Evolutionary conservation across 805 yeast genomes (phyloP).

Genomic region (Candida coquimbonensis): DNA sequence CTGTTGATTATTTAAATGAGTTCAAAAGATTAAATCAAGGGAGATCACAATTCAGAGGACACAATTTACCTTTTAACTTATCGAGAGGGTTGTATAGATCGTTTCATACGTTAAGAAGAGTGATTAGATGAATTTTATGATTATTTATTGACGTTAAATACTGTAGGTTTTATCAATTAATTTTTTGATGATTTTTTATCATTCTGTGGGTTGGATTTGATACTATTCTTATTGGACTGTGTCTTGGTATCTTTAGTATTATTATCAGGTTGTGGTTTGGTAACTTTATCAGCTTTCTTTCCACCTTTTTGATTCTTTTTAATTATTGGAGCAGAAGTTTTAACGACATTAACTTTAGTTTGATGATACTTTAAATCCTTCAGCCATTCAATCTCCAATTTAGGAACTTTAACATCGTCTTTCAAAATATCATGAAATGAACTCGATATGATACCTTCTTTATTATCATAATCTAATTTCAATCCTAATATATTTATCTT

Average conservation of each 20-base stretch:
- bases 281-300: conserved; percentile 6
- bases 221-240: too few species aligned
- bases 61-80: conserved; percentile 1
- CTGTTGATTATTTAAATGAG: not conserved
- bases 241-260: not conserved
- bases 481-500: conserved; percentile 29
- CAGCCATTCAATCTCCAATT: conserved; percentile 42
- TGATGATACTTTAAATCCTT: conserved; percentile 27
- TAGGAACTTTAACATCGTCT: conserved; percentile 20
- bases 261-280: not conserved
- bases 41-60: conserved; percentile 1
- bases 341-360: conserved; percentile 36
- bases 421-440: conserved; percentile 23
- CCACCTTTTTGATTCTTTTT: conserved; percentile 15
- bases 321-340: conserved; percentile 41
- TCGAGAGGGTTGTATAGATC: conserved; percentile 1
- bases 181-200: too few species aligned
- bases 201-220: too few species aligned
- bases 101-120: conserved; percentile 1
- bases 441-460: conserved; percentile 1
- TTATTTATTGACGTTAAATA: not conserved
- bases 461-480: not conserved
- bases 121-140: not conserved
- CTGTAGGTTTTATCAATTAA: too few species aligned
- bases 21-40: not conserved